phyloP scores from a whole-genome alignment of 1,284 basidiomycete species.

The Ceratobasidium sp. region DNA sequence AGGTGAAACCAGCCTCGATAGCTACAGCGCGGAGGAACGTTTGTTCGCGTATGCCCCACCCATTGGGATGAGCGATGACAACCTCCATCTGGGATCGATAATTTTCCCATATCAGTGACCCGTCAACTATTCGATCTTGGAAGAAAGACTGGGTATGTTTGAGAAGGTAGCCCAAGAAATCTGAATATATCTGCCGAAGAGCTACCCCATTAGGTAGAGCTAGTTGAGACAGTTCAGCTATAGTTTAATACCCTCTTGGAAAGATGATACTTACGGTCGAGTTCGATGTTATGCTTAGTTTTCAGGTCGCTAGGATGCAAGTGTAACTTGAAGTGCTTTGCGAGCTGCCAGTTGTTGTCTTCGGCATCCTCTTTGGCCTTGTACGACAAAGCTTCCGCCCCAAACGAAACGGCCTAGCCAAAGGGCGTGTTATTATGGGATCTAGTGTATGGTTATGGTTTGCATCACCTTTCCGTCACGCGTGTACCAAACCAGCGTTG shows the following conservation, averaged over 20 bases:
- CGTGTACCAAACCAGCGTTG: constrained; percentile 45
- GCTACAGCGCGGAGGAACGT: constrained; percentile 8
- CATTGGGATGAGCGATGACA: constrained; percentile 41
- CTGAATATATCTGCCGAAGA: constrained; percentile 27
- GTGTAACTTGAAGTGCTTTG: constrained; percentile 44
- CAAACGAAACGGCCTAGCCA: constrained; percentile 36
- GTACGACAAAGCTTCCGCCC: constrained; percentile 30
- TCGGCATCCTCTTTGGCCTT: constrained; percentile 18
- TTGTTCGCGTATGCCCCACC: constrained; percentile 39
- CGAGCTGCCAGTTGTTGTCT: constrained; percentile 31
- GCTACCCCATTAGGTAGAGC: constrained; percentile 34
- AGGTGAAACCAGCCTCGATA: neutral
- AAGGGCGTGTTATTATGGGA: neutral
- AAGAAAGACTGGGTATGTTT: constrained; percentile 29
- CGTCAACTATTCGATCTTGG: constrained; percentile 29
- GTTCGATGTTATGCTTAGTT: neutral
- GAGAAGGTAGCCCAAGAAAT: constrained; percentile 39
- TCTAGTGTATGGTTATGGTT: too few species aligned
- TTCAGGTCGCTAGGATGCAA: constrained; percentile 41
- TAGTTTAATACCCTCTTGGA: too few species aligned
- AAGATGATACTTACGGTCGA: constrained; percentile 25
- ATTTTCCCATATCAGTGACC: constrained; percentile 13
- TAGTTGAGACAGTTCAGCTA: neutral
- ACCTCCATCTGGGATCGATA: neutral
- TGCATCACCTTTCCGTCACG: constrained; percentile 11